A percentile compares a stretch with the other conserved stretches of the same genome.
Conservation (phyloP, 805 yeast species). For the Schizosaccharomyces octosporus region DNA sequence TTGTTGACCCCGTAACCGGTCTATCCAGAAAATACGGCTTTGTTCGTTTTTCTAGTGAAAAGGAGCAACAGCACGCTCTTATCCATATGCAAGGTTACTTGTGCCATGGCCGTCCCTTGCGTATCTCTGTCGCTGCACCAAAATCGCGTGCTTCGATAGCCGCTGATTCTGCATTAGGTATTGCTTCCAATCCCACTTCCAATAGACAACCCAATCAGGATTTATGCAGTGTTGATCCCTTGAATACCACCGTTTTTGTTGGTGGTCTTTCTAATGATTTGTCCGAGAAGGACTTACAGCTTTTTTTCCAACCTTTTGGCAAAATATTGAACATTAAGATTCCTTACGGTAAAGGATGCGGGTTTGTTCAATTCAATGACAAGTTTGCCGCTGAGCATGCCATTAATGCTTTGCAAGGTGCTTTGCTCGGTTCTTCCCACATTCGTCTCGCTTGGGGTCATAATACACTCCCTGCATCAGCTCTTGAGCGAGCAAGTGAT, state of each 20-base stretch:
- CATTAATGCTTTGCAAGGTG: constrained; percentile 70
- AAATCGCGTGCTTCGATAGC: constrained; percentile 16
- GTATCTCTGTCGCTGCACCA: constrained; percentile 48
- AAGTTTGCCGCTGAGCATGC: constrained; percentile 70
- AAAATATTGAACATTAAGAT: constrained; percentile 52
- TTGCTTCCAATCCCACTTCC: neutral
- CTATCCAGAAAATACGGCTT: constrained; percentile 72
- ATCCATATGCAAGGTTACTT: constrained; percentile 60
- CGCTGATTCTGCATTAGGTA: constrained; percentile 7
- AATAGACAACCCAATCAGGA: constrained; percentile 21
- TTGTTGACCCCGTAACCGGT: constrained; percentile 47
- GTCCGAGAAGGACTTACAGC: constrained; percentile 35
- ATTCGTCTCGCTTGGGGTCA: constrained; percentile 79
- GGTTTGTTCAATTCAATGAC: constrained; percentile 60
- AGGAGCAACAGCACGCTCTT: constrained; percentile 48
- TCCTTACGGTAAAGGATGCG: constrained; percentile 64
- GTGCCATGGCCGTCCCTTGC: constrained; percentile 47
- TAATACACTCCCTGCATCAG: constrained; percentile 13
- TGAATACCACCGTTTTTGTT: constrained; percentile 51
- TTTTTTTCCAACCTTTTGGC: constrained; percentile 44
- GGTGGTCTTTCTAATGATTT: constrained; percentile 37
- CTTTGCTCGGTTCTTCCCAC: constrained; percentile 60
- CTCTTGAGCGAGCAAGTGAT: neutral
- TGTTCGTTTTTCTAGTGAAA: constrained; percentile 43
- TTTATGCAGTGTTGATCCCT: constrained; percentile 34